phyloP scores from a whole-genome alignment of 352 stramenopile genomes.

The Pythium aristosporum region DNA sequence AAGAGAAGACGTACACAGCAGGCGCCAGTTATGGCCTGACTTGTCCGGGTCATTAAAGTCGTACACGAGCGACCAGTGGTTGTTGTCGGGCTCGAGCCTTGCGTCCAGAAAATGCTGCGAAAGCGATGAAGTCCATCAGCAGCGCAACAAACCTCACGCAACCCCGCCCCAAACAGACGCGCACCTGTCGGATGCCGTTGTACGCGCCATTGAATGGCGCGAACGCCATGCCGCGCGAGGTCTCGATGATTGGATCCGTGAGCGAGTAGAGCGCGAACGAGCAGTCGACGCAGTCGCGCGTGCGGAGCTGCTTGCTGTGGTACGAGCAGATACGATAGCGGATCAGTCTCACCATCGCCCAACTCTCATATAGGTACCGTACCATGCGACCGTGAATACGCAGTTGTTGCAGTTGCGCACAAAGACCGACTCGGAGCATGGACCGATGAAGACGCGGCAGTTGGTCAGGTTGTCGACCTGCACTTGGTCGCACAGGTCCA shows the following conservation, averaged over 20 bases:
- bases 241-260: constrained; percentile 93
- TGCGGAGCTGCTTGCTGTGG: constrained; percentile 87
- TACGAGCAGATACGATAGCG: too few relatives aligned
- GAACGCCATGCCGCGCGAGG: constrained; percentile 80
- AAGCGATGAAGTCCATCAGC: neutral
- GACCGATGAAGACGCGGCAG: constrained; percentile 87
- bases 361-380: constrained; percentile 12
- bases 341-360: neutral
- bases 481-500: constrained; percentile 90
- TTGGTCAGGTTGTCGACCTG: constrained; percentile 89
- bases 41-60: constrained; percentile 92
- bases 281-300: constrained; percentile 79
- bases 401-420: constrained; percentile 90
- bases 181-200: constrained; percentile 55
- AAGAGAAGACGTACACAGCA: constrained; percentile 40
- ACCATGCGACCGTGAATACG: constrained; percentile 88
- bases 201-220: constrained; percentile 90
- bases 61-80: constrained; percentile 83
- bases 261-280: constrained; percentile 88
- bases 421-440: constrained; percentile 88
- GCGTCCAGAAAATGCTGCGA: too few relatives aligned
- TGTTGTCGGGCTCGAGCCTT: too few relatives aligned
- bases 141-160: neutral
- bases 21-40: constrained; percentile 64
- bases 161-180: neutral